Base-by-base conservation (phyloP, 345 rosid species). In the Kandelia obovata region DNA sequence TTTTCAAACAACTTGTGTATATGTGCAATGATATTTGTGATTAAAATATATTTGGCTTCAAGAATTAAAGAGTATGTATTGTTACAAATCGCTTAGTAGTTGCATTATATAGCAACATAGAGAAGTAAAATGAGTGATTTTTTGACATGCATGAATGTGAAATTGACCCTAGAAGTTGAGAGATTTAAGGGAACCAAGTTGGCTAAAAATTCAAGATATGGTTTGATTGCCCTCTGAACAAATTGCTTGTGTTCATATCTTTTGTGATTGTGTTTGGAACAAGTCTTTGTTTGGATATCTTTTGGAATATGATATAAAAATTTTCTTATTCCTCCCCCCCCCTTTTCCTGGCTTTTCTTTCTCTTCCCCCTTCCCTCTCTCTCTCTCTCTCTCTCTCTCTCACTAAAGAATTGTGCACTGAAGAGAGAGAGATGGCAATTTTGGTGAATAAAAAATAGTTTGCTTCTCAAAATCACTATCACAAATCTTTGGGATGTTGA, bases 401-500 rank as follows among this genome's bases (percentile, higher is more conserved):
- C 21, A 21, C 21, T 21, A 21, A 21, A 21, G 0, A 21, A 21
- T 21, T 21, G 21, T 21, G 21, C 21, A 21, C 21, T 21, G 21
- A 21, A 21, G 17, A 16, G 52, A 15, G 26, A 60, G 60, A 51
- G 23, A 67, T 53, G 11, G 37, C 10, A 57, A 51, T 43, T 43
- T 43, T 43, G n/a, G 47, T 31, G 64, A 6, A 1, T 39, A 69
- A 58, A 17, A 7, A 5, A 34, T 34, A 34, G 35, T 2, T 67
- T 23, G 60, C 61, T 58, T 31, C 59, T 53, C 59, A 61, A 67
- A 55, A 79, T 89, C 85, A 76, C 82, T 10, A 67, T 84, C 88
- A 65, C 82, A 83, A 65, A 91, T 91, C 97, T 84, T 58, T 43
- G 75, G 17, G 92, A 87, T 23, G 85, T 63, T 66, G 95, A 91